A percentile compares a stretch with the other conserved stretches of the same genome.
Conservation (phyloP, 352 stramenopile species). For the Phytophthora melonis region DNA sequence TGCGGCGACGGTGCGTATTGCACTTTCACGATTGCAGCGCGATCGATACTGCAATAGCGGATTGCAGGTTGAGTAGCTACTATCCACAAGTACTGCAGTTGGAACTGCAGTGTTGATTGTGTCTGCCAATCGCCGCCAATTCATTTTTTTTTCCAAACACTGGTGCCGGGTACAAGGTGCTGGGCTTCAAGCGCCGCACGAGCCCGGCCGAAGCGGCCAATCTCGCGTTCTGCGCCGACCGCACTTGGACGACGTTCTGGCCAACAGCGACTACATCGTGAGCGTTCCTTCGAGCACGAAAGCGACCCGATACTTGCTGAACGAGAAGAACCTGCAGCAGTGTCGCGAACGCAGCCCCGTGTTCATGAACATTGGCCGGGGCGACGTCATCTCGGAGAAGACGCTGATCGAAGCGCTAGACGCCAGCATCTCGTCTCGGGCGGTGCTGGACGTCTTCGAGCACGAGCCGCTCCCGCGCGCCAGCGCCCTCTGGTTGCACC, state of each 20-base stretch:
- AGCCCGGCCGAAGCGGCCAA: constrained; percentile 8
- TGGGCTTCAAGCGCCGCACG: constrained; percentile 68
- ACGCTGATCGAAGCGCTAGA: constrained; percentile 69
- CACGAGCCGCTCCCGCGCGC: constrained; percentile 40
- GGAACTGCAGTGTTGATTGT: too few relatives aligned
- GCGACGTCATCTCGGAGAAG: constrained; percentile 71
- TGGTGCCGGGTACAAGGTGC: constrained; percentile 56
- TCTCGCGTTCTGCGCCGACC: constrained; percentile 32
- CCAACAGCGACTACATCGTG: constrained; percentile 74
- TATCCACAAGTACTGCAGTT: too few relatives aligned
- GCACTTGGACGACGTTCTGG: constrained; percentile 47
- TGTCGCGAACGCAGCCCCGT: constrained; percentile 63
- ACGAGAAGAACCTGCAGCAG: constrained; percentile 49
- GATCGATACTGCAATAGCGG: background rate
- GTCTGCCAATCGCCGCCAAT: background rate
- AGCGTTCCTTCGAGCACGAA: constrained; percentile 80
- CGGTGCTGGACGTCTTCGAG: constrained; percentile 55
- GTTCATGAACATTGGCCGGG: constrained; percentile 89
- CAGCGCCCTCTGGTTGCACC: constrained; percentile 65
- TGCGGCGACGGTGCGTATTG: background rate
- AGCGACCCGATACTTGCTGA: constrained; percentile 68
- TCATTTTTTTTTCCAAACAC: constrained; percentile 2
- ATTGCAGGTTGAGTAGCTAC: background rate
- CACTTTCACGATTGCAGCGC: background rate
- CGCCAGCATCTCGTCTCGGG: constrained; percentile 49